Conservation (phyloP, 306 rosid species). For the Quercus parvula region DNA sequence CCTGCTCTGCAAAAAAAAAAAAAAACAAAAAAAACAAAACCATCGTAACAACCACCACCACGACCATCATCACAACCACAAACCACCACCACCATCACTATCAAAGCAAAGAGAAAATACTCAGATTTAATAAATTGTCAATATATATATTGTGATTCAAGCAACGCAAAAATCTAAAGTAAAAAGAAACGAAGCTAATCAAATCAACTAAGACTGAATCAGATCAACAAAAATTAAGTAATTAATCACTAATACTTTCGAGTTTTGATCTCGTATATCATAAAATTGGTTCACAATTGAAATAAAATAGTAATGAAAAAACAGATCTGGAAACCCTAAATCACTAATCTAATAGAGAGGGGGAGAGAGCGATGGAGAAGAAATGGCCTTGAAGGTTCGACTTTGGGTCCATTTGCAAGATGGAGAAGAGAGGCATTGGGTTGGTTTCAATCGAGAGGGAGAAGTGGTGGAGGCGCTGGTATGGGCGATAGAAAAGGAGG, state of each 20-base stretch:
- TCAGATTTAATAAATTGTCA: slow-evolving; percentile 5
- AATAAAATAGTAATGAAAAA: slow-evolving; percentile 10
- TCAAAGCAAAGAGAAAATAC: neutral
- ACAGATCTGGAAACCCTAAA: slow-evolving; percentile 46
- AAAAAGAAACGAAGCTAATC: neutral
- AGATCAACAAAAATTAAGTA: slow-evolving; percentile 28
- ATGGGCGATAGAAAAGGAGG: too few species aligned
- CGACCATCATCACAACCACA: too few species aligned
- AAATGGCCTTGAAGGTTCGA: too few species aligned
- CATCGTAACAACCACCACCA: too few species aligned
- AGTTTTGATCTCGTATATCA: slow-evolving; percentile 9
- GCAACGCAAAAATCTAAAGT: neutral
- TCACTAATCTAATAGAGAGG: slow-evolving; percentile 26
- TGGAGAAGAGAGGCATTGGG: too few species aligned
- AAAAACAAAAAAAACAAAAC: too few species aligned
- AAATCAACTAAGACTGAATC: slow-evolving; percentile 28
- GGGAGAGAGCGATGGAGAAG: too few species aligned
- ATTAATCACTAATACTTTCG: slow-evolving; percentile 14
- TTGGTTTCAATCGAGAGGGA: too few species aligned
- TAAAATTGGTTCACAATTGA: slow-evolving; percentile 6
- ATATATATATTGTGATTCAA: slow-evolving; percentile 32
- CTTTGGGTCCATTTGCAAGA: too few species aligned
- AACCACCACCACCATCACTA: too few species aligned
- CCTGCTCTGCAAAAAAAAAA: too few species aligned
- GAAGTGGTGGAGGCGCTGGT: too few species aligned